These are phyloP conservation scores for Penicillium arizonense DNA, from an alignment of 495 filamentous ascomycete genomes.

Conservation along the genomic window DNA sequence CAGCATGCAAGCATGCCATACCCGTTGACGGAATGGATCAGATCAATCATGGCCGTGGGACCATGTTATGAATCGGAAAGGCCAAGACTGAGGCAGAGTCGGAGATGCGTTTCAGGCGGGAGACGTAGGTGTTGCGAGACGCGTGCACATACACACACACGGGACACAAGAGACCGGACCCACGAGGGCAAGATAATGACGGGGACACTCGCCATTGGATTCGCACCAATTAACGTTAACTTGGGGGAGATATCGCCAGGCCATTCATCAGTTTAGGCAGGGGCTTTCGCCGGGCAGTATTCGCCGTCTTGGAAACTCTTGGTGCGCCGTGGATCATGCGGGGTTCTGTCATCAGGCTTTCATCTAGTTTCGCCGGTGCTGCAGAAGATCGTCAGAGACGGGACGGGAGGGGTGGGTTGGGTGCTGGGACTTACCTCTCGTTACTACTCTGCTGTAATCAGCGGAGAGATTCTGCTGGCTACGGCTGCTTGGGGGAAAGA, in stretches of 20 bases:
- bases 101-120: background rate
- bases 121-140: background rate
- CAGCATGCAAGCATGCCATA: background rate
- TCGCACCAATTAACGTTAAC: slow-evolving; percentile 30
- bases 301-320: slow-evolving; percentile 58
- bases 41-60: background rate
- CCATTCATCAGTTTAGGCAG: slow-evolving; percentile 68
- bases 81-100: background rate
- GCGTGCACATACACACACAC: background rate
- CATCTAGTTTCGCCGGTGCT: slow-evolving; percentile 83
- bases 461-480: slow-evolving; percentile 57
- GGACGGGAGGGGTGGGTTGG: background rate
- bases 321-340: slow-evolving; percentile 73
- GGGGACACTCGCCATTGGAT: slow-evolving; percentile 9
- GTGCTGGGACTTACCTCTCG: slow-evolving; percentile 50
- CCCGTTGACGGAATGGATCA: background rate
- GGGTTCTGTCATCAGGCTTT: slow-evolving; percentile 83
- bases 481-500: slow-evolving; percentile 62
- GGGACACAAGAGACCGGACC: background rate
- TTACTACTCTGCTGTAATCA: slow-evolving; percentile 58
- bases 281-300: slow-evolving; percentile 66
- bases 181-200: slow-evolving; percentile 4
- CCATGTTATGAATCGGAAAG: background rate
- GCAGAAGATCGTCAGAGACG: slow-evolving; percentile 18
- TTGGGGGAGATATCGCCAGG: slow-evolving; percentile 46